Percentiles rank a stretch among this genome's conserved stretches.
These are phyloP conservation scores for Meyerozyma athensensis DNA, from an alignment of 1,139 yeast genomes.

Conservation along the genomic window DNA sequence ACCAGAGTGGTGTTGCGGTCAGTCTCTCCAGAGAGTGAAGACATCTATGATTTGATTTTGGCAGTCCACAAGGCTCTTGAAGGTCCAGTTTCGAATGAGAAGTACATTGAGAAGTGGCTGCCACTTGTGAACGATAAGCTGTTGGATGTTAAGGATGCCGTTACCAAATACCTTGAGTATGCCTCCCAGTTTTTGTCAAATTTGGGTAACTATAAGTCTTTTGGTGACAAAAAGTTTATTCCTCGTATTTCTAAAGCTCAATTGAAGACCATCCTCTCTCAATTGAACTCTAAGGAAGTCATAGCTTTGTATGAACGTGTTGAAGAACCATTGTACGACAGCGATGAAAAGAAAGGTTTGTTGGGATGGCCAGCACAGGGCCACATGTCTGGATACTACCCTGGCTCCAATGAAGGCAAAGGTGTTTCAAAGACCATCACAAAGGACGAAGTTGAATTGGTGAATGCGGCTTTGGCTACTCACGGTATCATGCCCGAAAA, in stretches of 20 bases:
- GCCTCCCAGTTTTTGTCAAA: conserved; percentile 76
- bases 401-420: conserved; percentile 24
- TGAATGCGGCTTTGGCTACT: conserved; percentile 59
- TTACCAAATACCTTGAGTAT: conserved; percentile 62
- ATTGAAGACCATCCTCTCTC: conserved; percentile 44
- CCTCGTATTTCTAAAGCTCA: conserved; percentile 51
- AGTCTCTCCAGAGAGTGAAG: conserved; percentile 80
- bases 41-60: conserved; percentile 64
- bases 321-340: conserved; percentile 46
- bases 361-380: conserved; percentile 80
- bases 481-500: conserved; percentile 77
- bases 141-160: conserved; percentile 27
- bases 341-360: conserved; percentile 40
- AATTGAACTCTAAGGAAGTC: conserved; percentile 35
- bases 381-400: conserved; percentile 70
- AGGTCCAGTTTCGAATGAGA: conserved; percentile 38
- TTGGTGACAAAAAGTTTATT: conserved; percentile 82
- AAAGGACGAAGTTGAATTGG: conserved; percentile 57
- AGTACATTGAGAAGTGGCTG: conserved; percentile 32
- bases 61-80: conserved; percentile 48
- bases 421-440: conserved; percentile 32
- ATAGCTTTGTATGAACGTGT: conserved; percentile 39
- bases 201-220: conserved; percentile 82
- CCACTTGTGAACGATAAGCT: conserved; percentile 13
- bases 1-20: conserved; percentile 74